A percentile compares a stretch with the other conserved stretches of the same genome.
phyloP scores from a whole-genome alignment of 371 early-diverging fungal genomes.

The Mucor piriformis region DNA sequence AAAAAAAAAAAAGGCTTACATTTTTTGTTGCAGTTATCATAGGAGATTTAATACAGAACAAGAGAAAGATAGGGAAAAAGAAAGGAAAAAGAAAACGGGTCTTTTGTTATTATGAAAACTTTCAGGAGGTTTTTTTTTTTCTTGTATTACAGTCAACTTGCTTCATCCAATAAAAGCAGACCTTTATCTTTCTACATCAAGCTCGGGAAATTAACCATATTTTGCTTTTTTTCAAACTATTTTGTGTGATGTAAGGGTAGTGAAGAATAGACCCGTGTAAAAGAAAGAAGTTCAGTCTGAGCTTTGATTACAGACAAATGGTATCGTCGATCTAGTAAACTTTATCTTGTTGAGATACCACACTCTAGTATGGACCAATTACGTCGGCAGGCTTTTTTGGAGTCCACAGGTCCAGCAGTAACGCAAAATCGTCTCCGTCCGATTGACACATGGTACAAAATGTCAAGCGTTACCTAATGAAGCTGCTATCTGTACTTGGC shows the following conservation, averaged over 20 bases:
- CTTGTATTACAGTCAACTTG: background rate
- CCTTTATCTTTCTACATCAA: background rate
- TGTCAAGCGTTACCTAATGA: background rate
- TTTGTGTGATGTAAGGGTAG: no score
- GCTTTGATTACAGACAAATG: no score
- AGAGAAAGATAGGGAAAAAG: background rate
- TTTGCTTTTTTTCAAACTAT: background rate
- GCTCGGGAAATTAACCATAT: background rate
- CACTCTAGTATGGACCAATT: no score
- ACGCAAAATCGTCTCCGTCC: no score
- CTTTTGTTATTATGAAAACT: background rate
- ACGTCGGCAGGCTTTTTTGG: no score
- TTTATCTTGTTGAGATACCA: no score
- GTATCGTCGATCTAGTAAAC: no score
- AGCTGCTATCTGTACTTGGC: background rate
- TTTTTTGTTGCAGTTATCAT: background rate
- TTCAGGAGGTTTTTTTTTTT: conserved; percentile 3
- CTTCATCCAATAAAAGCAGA: background rate
- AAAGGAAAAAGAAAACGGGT: background rate
- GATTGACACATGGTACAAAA: no score
- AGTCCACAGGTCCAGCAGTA: no score
- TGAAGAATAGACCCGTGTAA: no score
- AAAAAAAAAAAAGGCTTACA: background rate
- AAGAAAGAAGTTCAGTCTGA: no score
- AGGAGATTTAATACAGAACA: background rate